Base-by-base conservation (phyloP, 2,329 filamentous ascomycete genomes). In the Alternaria ethzedia region DNA sequence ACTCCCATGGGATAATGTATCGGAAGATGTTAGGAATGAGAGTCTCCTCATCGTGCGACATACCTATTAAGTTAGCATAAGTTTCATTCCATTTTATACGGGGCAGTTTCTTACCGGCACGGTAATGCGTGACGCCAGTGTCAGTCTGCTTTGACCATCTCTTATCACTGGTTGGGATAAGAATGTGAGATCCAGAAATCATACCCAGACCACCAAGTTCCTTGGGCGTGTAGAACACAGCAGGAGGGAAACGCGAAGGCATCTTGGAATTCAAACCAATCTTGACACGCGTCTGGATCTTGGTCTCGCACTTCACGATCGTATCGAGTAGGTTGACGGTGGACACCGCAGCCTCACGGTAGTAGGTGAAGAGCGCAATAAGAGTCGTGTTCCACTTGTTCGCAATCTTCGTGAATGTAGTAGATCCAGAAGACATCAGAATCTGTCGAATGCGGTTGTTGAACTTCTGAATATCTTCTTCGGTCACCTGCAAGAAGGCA, bases 341-440 rank as follows among this genome's bases (percentile, higher is more conserved):
- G 1, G 95, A 97, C 2, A 98, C 95, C 15, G 96, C 96, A 51
- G 96, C 96, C 79, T 99, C 96, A 79, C 96, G 93, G 78, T 99
- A 99, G 82, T 99, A 99, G 0, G 96, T 98, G 83, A 99, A 99
- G 25, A 99, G 87, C 1, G 96, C 94, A 75, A 99, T 99, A 70
- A 99, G 82, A 2, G 93, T 96, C 0, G 96, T 99, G 82, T 99
- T 99, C 96, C 96, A 99, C 83, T 99, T 99, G 83, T 99, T 99
- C 50, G 96, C 96, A 76, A 99, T 99, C 87, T 99, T 99, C 49
- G 96, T 99, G 83, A 99, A 99, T 0, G 96, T 99, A 0, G 96
- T 99, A 6, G 93, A 97, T n/a, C 96, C 96, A 62, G 96, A 98
- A 11, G 95, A 98, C 96, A 99, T 99, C 60, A 99, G 86, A 78